phyloP scores from a whole-genome alignment of 768 basidiomycete species.

The Amanita rubescens region DNA sequence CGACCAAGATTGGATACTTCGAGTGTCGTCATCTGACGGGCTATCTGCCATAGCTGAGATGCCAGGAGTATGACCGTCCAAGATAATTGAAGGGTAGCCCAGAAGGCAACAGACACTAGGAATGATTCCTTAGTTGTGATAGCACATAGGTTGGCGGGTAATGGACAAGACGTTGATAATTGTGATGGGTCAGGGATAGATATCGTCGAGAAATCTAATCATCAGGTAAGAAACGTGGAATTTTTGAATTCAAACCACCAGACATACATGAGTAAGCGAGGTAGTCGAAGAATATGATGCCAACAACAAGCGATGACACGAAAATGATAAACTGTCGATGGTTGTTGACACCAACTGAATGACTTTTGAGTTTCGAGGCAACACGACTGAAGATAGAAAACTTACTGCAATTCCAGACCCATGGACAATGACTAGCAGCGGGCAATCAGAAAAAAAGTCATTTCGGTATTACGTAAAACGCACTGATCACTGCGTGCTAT shows the following conservation, averaged over 20 bases:
- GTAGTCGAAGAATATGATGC: constrained; percentile 76
- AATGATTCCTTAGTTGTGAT: constrained; percentile 72
- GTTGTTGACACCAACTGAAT: constrained; percentile 80
- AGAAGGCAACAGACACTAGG: constrained; percentile 71
- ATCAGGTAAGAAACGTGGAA: not conserved
- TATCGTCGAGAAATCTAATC: constrained; percentile 48
- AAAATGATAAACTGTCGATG: constrained; percentile 97
- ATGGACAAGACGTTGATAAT: constrained; percentile 55
- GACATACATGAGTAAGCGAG: constrained; percentile 75
- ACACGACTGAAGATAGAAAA: constrained; percentile 8
- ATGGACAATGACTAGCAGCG: constrained; percentile 88
- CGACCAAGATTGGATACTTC: constrained; percentile 94
- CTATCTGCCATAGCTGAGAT: constrained; percentile 88
- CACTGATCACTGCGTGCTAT: constrained; percentile 91
- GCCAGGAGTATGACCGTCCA: constrained; percentile 89
- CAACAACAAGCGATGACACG: constrained; percentile 75
- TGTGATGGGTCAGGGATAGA: constrained; percentile 28
- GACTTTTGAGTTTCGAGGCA: not conserved
- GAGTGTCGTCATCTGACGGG: constrained; percentile 90
- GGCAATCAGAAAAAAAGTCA: constrained; percentile 4
- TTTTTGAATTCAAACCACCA: constrained; percentile 4
- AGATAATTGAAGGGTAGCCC: constrained; percentile 90
- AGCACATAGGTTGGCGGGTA: constrained; percentile 63
- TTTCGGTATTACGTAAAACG: constrained; percentile 24
- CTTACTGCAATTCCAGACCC: constrained; percentile 98